Base-by-base conservation (phyloP, 306 rosid species). In the Amphicarpaea edgeworthii region DNA sequence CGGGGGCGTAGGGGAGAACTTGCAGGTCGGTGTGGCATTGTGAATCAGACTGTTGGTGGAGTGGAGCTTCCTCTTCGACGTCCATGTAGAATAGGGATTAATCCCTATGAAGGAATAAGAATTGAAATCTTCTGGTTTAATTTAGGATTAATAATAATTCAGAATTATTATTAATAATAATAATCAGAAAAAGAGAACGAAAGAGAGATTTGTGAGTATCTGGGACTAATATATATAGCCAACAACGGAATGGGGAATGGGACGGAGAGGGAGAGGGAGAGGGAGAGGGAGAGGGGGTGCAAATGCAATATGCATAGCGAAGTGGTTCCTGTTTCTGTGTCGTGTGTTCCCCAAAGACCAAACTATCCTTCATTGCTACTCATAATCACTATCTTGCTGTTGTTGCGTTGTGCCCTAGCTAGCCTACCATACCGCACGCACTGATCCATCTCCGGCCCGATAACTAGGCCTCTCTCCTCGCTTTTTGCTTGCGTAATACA, bases 1-100 rank as follows among this genome's bases (percentile, higher is more conserved):
- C 53, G 4, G 16, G 55, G n/a, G 9, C 45, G 37, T 54, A 55
- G 38, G 54, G 26, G 17, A 45, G 24, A 57, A 61, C 16, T 5
- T 54, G 34, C 55, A 63, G 41, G 73, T 73, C 64, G 42, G 69
- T 14, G 24, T 62, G 45, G 75, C 89, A 85, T 82, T 84, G 83
- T 43, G 79, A 19, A 24, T 80, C 80, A 23, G 75, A 76, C 50
- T 37, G 79, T 32, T 68, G 66, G 37, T 79, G 83, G 15, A 54
- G 51, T 37, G 73, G 28, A 79, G 87, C 42, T 69, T 89, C 93
- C 10, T 89, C 93, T 4, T 88, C 92, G 70, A 68, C 82, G 26
- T 87, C 89, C 97, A 91, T 91, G 45, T n/a, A n/a, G 34, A 24
- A 14, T 30, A 40, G 41, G 41, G 72, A 76, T 72, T 75, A 88